Percentiles rank a stretch among this genome's conserved stretches.
Conservation (phyloP, 129 eudicot species). For the Escallonia herrerae region DNA sequence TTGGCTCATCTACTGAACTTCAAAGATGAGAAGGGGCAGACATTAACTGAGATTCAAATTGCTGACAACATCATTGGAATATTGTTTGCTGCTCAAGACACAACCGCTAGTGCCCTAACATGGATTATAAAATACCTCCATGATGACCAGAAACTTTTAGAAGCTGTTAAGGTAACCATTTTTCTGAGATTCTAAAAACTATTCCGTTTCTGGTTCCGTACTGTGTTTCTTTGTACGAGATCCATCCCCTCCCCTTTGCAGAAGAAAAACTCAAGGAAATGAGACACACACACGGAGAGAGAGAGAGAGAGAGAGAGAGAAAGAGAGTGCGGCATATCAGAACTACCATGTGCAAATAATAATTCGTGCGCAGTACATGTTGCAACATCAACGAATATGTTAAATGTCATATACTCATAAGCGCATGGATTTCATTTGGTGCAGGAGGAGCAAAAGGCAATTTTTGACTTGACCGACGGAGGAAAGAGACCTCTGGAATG, state of each 20-base stretch:
- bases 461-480: slow-evolving; percentile 34
- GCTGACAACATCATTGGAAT: slow-evolving; percentile 80
- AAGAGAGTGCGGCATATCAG: not conserved
- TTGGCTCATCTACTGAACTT: slow-evolving; percentile 57
- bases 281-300: too few species aligned
- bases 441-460: slow-evolving; percentile 69
- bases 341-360: too few species aligned
- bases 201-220: not conserved
- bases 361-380: not conserved
- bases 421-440: not conserved
- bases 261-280: not conserved
- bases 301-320: too few species aligned
- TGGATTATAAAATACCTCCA: slow-evolving; percentile 79
- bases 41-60: slow-evolving; percentile 56
- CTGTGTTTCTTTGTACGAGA: not conserved
- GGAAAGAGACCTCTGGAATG: slow-evolving; percentile 61
- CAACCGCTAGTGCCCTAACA: slow-evolving; percentile 84
- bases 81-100: slow-evolving; percentile 89
- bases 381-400: not conserved
- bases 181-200: not conserved
- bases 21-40: slow-evolving; percentile 48
- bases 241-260: not conserved
- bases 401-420: too few species aligned
- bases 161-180: slow-evolving; percentile 51
- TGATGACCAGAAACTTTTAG: slow-evolving; percentile 62